Percentiles rank a stretch among this genome's conserved stretches.
Conservation (phyloP, 2,329 filamentous ascomycete species). For the Calonectria multiphialidica region DNA sequence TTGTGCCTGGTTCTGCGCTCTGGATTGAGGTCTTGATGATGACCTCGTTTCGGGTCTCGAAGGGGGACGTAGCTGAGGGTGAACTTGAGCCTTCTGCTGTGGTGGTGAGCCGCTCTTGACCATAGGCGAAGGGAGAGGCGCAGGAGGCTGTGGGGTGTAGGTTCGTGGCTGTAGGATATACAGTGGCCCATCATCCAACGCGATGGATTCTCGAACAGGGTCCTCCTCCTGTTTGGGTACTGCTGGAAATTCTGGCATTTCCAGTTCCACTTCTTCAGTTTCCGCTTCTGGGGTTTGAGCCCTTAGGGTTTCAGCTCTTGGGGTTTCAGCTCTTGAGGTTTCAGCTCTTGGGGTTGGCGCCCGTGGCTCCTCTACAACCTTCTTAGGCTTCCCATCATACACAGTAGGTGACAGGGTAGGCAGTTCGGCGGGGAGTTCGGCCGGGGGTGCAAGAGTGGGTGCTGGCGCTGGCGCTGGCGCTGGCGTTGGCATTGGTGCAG, state of each 20-base stretch:
- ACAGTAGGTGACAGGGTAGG: constrained; percentile 18
- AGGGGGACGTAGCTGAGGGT: constrained; percentile 1
- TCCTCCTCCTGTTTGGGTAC: neutral
- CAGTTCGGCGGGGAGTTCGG: neutral
- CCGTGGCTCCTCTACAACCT: neutral
- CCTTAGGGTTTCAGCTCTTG: neutral
- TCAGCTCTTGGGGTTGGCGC: neutral
- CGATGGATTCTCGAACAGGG: neutral
- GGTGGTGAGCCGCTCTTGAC: constrained; percentile 42
- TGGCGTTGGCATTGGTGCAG: neutral
- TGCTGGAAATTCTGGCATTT: neutral
- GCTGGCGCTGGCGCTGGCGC: neutral
- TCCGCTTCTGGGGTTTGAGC: no score
- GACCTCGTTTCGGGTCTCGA: constrained; percentile 32
- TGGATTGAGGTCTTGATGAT: constrained; percentile 33
- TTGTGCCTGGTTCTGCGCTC: neutral
- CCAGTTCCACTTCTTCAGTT: neutral
- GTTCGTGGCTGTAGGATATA: constrained; percentile 69
- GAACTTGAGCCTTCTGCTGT: constrained; percentile 12
- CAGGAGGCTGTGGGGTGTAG: constrained; percentile 65
- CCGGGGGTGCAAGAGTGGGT: neutral
- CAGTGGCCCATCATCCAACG: constrained; percentile 53
- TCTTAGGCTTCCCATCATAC: constrained; percentile 17
- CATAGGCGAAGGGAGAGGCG: constrained; percentile 62
- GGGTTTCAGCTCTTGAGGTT: neutral